A percentile compares a stretch with the other conserved stretches of the same genome.
These are phyloP conservation scores for Starmera amethionina DNA, from an alignment of 805 yeast species.

Conservation along the genomic window DNA sequence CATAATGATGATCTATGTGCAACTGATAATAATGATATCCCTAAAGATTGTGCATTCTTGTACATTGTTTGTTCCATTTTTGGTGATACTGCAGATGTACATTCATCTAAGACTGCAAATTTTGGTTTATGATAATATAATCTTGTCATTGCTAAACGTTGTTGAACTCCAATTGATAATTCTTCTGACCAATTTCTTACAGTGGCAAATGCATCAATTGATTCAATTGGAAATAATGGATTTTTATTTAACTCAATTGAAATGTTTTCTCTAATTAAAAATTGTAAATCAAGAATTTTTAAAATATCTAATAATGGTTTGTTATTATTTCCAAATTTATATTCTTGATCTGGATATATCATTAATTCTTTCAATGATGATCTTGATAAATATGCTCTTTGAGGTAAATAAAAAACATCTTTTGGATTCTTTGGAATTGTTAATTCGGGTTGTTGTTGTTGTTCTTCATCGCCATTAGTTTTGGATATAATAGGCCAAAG, in stretches of 20 bases:
- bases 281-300: slow-evolving; percentile 47
- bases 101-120: slow-evolving; percentile 92
- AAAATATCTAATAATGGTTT: slow-evolving; percentile 43
- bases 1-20: slow-evolving; percentile 89
- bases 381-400: slow-evolving; percentile 70
- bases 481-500: slow-evolving; percentile 74
- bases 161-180: slow-evolving; percentile 85
- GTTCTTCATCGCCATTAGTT: too few relatives aligned
- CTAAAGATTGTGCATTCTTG: slow-evolving; percentile 64
- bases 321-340: slow-evolving; percentile 29
- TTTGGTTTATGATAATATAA: slow-evolving; percentile 84
- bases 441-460: slow-evolving; percentile 20
- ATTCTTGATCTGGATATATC: slow-evolving; percentile 76
- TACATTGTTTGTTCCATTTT: slow-evolving; percentile 89
- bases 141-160: slow-evolving; percentile 87
- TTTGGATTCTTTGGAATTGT: slow-evolving; percentile 49
- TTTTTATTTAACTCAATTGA: slow-evolving; percentile 23
- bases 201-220: slow-evolving; percentile 45
- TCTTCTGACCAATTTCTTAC: slow-evolving; percentile 83
- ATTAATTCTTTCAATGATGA: slow-evolving; percentile 74
- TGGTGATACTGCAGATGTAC: slow-evolving; percentile 89
- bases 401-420: slow-evolving; percentile 83
- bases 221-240: slow-evolving; percentile 20
- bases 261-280: slow-evolving; percentile 38
- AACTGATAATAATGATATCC: slow-evolving; percentile 78